phyloP scores from a whole-genome alignment of 2,329 filamentous ascomycete genomes.

The Atkinsonella texensis region DNA sequence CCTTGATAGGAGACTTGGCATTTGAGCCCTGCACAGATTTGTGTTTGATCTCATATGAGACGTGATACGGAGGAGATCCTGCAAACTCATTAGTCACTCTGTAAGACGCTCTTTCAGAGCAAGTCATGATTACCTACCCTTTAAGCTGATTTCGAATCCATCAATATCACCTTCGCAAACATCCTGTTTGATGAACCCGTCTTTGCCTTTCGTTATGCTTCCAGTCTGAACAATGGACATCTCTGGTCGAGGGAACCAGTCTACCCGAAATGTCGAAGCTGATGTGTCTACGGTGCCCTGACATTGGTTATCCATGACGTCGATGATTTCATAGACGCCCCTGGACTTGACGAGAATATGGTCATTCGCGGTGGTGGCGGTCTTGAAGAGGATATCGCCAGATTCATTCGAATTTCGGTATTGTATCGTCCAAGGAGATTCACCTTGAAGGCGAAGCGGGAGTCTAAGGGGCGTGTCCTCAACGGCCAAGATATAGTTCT shows the following conservation, averaged over 20 bases:
- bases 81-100: constrained; percentile 17
- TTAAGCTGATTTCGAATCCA: constrained; percentile 67
- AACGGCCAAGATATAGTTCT: constrained; percentile 60
- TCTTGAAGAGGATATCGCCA: constrained; percentile 31
- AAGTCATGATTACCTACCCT: constrained; percentile 39
- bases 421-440: constrained; percentile 69
- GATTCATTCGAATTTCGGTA: constrained; percentile 57
- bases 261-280: constrained; percentile 65
- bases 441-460: constrained; percentile 75
- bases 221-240: constrained; percentile 55
- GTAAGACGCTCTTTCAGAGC: background rate
- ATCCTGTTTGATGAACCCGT: constrained; percentile 58
- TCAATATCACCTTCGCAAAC: constrained; percentile 95
- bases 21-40: constrained; percentile 55
- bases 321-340: constrained; percentile 70
- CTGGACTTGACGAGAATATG: constrained; percentile 50
- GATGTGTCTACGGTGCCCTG: constrained; percentile 66
- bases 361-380: constrained; percentile 51
- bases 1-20: constrained; percentile 53
- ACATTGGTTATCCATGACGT: constrained; percentile 68
- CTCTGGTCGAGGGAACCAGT: constrained; percentile 73
- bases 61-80: constrained; percentile 70
- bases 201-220: constrained; percentile 39
- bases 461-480: constrained; percentile 64
- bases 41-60: constrained; percentile 70